These are phyloP conservation scores for Fusarium bactridioides DNA, from an alignment of 2,329 filamentous ascomycete genomes.

Conservation along the genomic window DNA sequence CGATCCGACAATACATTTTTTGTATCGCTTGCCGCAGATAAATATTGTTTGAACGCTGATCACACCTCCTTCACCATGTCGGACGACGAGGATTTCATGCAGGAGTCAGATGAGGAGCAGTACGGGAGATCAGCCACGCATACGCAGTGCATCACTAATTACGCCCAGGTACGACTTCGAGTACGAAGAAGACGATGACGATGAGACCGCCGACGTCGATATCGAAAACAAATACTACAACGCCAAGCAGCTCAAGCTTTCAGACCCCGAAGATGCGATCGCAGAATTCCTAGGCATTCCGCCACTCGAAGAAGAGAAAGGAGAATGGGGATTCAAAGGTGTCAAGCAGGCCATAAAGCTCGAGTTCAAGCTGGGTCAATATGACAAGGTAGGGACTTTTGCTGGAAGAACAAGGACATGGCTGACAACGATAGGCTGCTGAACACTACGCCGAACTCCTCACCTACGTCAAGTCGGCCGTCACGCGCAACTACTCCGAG, in stretches of 20 bases:
- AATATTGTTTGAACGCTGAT: neutral
- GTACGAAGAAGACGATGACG: conserved; percentile 92
- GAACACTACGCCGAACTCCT: conserved; percentile 94
- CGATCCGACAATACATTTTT: neutral
- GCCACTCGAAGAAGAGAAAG: conserved; percentile 85
- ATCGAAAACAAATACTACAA: conserved; percentile 99
- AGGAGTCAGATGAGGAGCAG: conserved; percentile 58
- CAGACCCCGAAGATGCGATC: conserved; percentile 87
- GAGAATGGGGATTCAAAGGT: conserved; percentile 98
- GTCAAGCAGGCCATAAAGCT: conserved; percentile 98
- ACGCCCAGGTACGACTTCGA: conserved; percentile 84
- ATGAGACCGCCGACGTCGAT: conserved; percentile 86
- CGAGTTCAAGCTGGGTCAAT: conserved; percentile 90
- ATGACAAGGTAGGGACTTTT: conserved; percentile 71
- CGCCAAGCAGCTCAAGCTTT: conserved; percentile 92
- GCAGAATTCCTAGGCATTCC: conserved; percentile 92
- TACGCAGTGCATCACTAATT: conserved; percentile 26
- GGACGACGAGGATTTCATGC: conserved; percentile 60
- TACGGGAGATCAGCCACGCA: conserved; percentile 33
- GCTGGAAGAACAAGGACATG: neutral
- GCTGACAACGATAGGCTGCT: conserved; percentile 69
- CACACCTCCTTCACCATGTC: conserved; percentile 51
- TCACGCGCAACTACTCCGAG: conserved; percentile 97
- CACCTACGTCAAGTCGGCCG: conserved; percentile 95
- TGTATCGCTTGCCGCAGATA: neutral